These are phyloP conservation scores for Phytomonas francai DNA, from an alignment of 208 protist genomes.

Conservation along the genomic window DNA sequence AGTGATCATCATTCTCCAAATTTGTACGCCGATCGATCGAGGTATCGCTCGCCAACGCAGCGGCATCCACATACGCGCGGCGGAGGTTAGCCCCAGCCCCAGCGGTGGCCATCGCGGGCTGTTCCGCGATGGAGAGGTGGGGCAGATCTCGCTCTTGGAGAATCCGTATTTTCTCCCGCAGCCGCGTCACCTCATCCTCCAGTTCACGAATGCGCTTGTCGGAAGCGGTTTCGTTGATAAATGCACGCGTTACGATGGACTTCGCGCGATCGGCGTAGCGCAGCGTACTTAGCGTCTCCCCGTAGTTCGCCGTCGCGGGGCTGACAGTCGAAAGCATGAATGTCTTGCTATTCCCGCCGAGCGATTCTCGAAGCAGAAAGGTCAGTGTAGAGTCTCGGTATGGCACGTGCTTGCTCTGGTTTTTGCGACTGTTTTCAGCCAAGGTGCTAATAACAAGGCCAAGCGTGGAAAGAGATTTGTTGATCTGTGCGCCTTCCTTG, in stretches of 20 bases:
- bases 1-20: not conserved
- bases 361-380: slow-evolving; percentile 81
- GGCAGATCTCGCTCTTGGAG: not conserved
- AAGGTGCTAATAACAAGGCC: slow-evolving; percentile 90
- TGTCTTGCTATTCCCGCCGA: slow-evolving; percentile 90
- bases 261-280: slow-evolving; percentile 91
- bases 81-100: not conserved
- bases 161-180: slow-evolving; percentile 53
- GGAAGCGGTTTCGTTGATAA: slow-evolving; percentile 80
- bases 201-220: slow-evolving; percentile 85
- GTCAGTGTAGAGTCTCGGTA: slow-evolving; percentile 87
- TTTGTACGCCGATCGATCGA: not conserved
- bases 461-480: slow-evolving; percentile 82
- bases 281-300: slow-evolving; percentile 88
- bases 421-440: slow-evolving; percentile 19
- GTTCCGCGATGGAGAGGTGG: not conserved
- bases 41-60: not conserved
- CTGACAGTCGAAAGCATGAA: slow-evolving; percentile 89
- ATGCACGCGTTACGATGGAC: slow-evolving; percentile 78
- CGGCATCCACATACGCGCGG: not conserved
- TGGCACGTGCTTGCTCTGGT: slow-evolving; percentile 36
- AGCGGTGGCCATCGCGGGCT: not conserved
- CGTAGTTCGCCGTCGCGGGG: slow-evolving; percentile 59
- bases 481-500: slow-evolving; percentile 86
- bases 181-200: slow-evolving; percentile 60